These are phyloP conservation scores for Penicillium sp. DNA, from an alignment of 2,329 filamentous ascomycete species.

Conservation along the genomic window DNA sequence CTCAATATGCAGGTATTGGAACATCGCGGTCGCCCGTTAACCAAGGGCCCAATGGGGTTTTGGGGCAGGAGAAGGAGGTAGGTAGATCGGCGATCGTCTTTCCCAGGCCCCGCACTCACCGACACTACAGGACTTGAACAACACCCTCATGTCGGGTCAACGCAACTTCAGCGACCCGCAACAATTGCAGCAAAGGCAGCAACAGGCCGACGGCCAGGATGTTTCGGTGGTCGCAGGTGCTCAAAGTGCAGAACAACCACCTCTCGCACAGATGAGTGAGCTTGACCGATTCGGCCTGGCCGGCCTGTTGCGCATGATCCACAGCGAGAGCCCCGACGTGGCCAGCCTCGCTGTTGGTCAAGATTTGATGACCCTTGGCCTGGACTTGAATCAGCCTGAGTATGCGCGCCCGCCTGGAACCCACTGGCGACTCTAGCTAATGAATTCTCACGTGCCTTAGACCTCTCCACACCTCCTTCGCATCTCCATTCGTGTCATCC, in stretches of 20 bases:
- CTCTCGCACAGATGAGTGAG: constrained; percentile 59
- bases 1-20: constrained; percentile 32
- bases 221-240: constrained; percentile 26
- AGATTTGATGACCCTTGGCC: constrained; percentile 63
- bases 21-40: constrained; percentile 45
- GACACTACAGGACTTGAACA: constrained; percentile 37
- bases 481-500: constrained; percentile 62
- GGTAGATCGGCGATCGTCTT: constrained; percentile 12
- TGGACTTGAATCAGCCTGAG: constrained; percentile 65
- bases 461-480: constrained; percentile 64
- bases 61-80: constrained; percentile 45
- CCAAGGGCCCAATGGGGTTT: constrained; percentile 44
- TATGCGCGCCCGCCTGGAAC: constrained; percentile 34
- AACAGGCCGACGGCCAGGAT: constrained; percentile 39
- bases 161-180: constrained; percentile 34
- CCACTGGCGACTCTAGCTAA: constrained; percentile 17
- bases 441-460: constrained; percentile 31
- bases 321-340: constrained; percentile 54
- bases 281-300: constrained; percentile 61
- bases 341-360: constrained; percentile 61
- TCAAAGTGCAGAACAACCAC: constrained; percentile 40
- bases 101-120: constrained; percentile 15
- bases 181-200: constrained; percentile 37
- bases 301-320: constrained; percentile 60
- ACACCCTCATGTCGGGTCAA: constrained; percentile 34